Conservation (phyloP, 306 rosid species). For the Rubus idaeus region DNA sequence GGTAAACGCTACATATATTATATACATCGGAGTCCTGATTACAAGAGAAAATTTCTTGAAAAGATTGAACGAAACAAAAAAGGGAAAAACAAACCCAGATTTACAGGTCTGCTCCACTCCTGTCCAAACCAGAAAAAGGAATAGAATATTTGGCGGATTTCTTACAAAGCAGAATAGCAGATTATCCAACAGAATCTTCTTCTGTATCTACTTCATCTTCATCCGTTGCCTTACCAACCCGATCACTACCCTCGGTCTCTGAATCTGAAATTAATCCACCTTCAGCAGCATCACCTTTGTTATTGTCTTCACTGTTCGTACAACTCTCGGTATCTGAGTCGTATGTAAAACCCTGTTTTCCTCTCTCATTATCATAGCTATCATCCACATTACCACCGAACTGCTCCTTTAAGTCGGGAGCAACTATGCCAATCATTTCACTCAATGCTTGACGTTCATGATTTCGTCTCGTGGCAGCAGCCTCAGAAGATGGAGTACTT, state of each 20-base stretch:
- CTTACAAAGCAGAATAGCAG: background rate
- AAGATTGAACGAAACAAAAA: background rate
- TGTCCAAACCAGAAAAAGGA: background rate
- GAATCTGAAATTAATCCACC: constrained; percentile 57
- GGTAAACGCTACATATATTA: background rate
- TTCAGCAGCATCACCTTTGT: constrained; percentile 26
- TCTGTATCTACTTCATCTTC: constrained; percentile 65
- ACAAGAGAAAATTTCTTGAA: background rate
- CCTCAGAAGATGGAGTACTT: constrained; percentile 41
- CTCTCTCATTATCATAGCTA: constrained; percentile 34
- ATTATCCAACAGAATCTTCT: constrained; percentile 55
- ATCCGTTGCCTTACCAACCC: constrained; percentile 58
- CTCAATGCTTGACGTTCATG: constrained; percentile 62
- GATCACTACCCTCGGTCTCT: constrained; percentile 59
- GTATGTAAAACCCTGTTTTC: constrained; percentile 28
- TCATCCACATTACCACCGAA: constrained; percentile 47
- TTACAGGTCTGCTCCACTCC: constrained; percentile 25
- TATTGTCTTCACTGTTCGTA: constrained; percentile 41
- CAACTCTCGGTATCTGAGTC: constrained; percentile 61
- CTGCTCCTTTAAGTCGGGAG: constrained; percentile 73
- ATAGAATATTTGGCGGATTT: background rate
- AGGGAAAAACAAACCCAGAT: background rate
- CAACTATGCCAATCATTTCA: constrained; percentile 89
- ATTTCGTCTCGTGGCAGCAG: constrained; percentile 38
- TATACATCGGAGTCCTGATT: background rate